These are phyloP conservation scores for Dichotomocladium elegans DNA, from an alignment of 371 early-diverging fungal species.

Conservation along the genomic window DNA sequence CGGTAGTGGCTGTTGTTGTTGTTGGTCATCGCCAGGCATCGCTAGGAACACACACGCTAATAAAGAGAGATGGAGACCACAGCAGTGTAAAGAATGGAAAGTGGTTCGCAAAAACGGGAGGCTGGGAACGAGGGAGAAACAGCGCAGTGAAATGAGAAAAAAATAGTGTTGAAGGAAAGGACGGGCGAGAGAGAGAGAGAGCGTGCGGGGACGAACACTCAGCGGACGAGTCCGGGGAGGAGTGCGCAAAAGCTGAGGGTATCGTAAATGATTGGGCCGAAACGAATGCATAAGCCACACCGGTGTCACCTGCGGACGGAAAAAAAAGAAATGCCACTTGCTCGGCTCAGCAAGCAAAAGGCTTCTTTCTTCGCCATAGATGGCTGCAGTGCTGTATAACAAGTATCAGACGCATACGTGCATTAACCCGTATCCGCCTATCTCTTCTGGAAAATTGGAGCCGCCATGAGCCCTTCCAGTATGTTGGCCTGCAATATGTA, in stretches of 20 bases:
- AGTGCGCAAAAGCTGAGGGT: background rate
- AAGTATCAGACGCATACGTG: too few species aligned
- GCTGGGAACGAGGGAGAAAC: background rate
- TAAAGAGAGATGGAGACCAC: background rate
- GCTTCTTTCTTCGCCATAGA: too few species aligned
- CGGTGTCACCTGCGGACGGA: too few species aligned
- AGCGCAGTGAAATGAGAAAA: background rate
- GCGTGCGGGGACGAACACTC: slow-evolving; percentile 1
- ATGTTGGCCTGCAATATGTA: too few species aligned
- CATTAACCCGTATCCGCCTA: too few species aligned
- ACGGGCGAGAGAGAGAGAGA: background rate
- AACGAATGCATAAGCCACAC: too few species aligned
- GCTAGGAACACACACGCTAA: background rate
- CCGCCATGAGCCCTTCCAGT: too few species aligned
- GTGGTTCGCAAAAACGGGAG: background rate
- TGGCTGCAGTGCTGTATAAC: too few species aligned
- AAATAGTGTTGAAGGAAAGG: slow-evolving; percentile 2
- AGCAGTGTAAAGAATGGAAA: background rate
- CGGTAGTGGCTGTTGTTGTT: slow-evolving; percentile 8
- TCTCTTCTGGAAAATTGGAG: too few species aligned
- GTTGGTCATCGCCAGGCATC: slow-evolving; percentile 20
- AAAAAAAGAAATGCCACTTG: too few species aligned
- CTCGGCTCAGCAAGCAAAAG: too few species aligned
- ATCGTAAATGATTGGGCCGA: background rate
- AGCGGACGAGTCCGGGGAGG: slow-evolving; percentile 1